Percentiles rank a stretch among this genome's conserved stretches.
phyloP scores from a whole-genome alignment of 2,329 filamentous ascomycete species.

The Chrysoporthe puriensis region DNA sequence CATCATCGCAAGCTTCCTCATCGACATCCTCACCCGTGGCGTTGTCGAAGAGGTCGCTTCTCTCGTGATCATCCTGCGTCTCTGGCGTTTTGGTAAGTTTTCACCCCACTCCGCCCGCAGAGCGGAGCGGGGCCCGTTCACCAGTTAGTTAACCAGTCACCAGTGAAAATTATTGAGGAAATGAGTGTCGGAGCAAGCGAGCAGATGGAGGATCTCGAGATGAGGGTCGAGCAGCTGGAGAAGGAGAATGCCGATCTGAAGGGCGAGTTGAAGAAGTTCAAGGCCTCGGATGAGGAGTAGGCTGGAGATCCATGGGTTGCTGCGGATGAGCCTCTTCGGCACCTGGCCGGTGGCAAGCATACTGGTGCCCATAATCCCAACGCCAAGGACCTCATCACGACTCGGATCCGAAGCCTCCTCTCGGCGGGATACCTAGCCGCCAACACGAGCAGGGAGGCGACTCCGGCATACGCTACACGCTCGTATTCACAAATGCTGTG shows the following conservation, averaged over 20 bases:
- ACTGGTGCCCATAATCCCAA: not conserved
- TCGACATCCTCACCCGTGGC: conserved; percentile 65
- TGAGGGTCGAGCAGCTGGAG: conserved; percentile 55
- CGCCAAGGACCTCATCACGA: not conserved
- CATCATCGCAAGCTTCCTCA: conserved; percentile 63
- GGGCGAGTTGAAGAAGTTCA: conserved; percentile 26
- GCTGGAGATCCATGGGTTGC: not conserved
- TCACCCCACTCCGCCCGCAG: too few relatives aligned
- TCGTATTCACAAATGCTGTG: conserved; percentile 24
- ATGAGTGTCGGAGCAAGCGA: conserved; percentile 65
- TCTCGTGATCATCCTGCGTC: conserved; percentile 66
- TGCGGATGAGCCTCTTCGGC: not conserved
- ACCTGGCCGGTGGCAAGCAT: not conserved
- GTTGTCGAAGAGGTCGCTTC: conserved; percentile 66
- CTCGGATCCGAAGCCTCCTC: not conserved
- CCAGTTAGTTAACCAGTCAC: too few relatives aligned
- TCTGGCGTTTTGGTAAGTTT: conserved; percentile 59
- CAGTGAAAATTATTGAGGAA: conserved; percentile 71
- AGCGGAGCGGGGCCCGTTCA: too few relatives aligned
- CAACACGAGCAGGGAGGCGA: conserved; percentile 24
- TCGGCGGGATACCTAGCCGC: not conserved
- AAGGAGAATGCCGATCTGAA: conserved; percentile 46
- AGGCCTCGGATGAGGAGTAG: conserved; percentile 7
- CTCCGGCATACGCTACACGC: conserved; percentile 5
- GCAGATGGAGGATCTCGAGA: conserved; percentile 61